Evolutionary conservation across 164 flowering plant genomes (phyloP).

Genomic region (Vitis rotundifolia): DNA sequence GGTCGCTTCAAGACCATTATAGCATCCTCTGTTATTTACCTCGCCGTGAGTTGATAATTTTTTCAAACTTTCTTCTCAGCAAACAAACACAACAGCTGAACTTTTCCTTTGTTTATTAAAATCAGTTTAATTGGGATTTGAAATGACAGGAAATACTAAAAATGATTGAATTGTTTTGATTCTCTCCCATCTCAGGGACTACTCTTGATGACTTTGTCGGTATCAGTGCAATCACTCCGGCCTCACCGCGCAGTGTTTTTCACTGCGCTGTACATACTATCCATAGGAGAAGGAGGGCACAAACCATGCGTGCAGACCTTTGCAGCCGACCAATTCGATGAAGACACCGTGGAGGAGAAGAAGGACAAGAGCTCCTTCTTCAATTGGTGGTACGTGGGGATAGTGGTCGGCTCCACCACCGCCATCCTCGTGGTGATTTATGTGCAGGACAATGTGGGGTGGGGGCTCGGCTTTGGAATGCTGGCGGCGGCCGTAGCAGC

Average conservation of each 20-base stretch:
- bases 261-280: neutral
- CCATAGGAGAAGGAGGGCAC: constrained; percentile 1
- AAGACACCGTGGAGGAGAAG: neutral
- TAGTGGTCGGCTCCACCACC: constrained; percentile 19
- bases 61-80: neutral
- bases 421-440: constrained; percentile 22
- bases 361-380: constrained; percentile 26
- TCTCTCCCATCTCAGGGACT: neutral
- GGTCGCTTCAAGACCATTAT: constrained; percentile 6
- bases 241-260: neutral
- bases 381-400: constrained; percentile 30
- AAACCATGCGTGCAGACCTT: constrained; percentile 4
- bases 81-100: no score
- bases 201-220: neutral
- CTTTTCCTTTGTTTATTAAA: no score
- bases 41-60: constrained; percentile 1
- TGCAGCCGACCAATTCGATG: constrained; percentile 5
- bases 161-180: no score
- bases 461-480: constrained; percentile 17
- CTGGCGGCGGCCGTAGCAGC: constrained; percentile 15
- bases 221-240: neutral
- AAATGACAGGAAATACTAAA: neutral
- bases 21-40: constrained; percentile 5
- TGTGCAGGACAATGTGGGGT: constrained; percentile 24
- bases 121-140: neutral